Base-by-base conservation (phyloP, 148 eudicot genomes). In the Camellia sinensis region DNA sequence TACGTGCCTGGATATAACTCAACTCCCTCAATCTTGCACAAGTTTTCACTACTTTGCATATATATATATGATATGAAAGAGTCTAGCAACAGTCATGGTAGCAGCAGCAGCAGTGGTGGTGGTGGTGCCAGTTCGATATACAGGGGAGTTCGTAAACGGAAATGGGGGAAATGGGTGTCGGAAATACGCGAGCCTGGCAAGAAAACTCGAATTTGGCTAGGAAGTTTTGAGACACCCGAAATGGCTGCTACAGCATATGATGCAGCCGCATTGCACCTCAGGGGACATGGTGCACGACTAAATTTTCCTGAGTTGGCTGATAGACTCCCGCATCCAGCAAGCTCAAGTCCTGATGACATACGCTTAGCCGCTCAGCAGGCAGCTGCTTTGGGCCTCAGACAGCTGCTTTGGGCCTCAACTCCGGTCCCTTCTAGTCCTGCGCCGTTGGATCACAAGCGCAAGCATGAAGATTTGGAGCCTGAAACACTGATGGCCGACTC, bases 111-210 rank as follows among this genome's bases (percentile, higher is more conserved):
- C 62, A 52, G 53, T 37, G 14, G 15, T 19, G 54, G 63, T 17
- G 82, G 82, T 9, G 66, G 61, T 17, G 78, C 57, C 19, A 57
- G 70, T 4, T 89, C 90, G 0, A 59, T 18, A 5, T 89, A 85
- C 78, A 79, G 89, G 76, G 93, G 93, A 18, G 93, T 90, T 9
- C 83, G 93, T 77, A 90, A 88, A 81, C 80, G 91, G 46, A 89
- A 86, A 78, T 90, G 93, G 93, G 93, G 93, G 19, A 90, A 88
- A 71, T 90, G 93, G 93, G 93, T 90, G 75, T 87, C 93, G 0
- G 93, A 88, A 63, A 90, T 90, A 53, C 91, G 91, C 2, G 90
- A 88, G 72, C 93, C 93, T 0, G 89, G 91, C 17, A 90, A 83
- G 79, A 90, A 87, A 76, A 85, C 85, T 1, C 73, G 93, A 52